Evolutionary conservation across 352 stramenopile species (phyloP), one percentile per base, ranked within the genome.

Genomic region (Thalassiosira hispida): DNA sequence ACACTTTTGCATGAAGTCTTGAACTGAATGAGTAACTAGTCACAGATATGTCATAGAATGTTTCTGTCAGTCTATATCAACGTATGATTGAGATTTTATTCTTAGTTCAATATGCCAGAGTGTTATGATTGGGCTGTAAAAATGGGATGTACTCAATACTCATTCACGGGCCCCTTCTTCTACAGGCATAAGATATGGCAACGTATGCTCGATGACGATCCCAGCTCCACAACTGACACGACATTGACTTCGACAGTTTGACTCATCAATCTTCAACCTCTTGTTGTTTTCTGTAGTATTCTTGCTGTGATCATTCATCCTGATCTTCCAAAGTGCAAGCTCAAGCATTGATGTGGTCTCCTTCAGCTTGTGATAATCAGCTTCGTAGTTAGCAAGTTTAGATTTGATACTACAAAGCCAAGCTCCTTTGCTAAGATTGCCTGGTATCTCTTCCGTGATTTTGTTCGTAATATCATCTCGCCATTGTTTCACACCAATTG

Each of bases 291-390:
- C 38, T 47, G 1, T 47, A 2, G 38, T 47, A 14, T 18, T 5
- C 14, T 18, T 5, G 11, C 3, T 38, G 3, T 8, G 31, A 38
- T 38, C 57, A 6, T 16, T 20, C 5, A 67, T 27, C 11, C n/a
- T 27, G n/a, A 9, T 27, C 16, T 70, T 70, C 61, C 61, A 70
- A 20, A 70, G 44, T 1, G 46, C 44, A 42, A 70, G 61, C 29
- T 70, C 61, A 5, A 70, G 29, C 2, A 70, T 23, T 16, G 61
- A 42, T 7, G 29, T 57, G 14, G 61, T 31, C 16, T 70, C 61
- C 18, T 60, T 70, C 18, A 70, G 0, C 1, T 47, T 18, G 38
- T 12, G 8, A 16, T 47, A 47, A 4, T 47, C 14, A 1, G 6
- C 2, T 57, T 70, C 61, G 14, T 31, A 51, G 12, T 59, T 46